phyloP scores from a whole-genome alignment of 768 basidiomycete genomes.

The Cystobasidium onofrii region DNA sequence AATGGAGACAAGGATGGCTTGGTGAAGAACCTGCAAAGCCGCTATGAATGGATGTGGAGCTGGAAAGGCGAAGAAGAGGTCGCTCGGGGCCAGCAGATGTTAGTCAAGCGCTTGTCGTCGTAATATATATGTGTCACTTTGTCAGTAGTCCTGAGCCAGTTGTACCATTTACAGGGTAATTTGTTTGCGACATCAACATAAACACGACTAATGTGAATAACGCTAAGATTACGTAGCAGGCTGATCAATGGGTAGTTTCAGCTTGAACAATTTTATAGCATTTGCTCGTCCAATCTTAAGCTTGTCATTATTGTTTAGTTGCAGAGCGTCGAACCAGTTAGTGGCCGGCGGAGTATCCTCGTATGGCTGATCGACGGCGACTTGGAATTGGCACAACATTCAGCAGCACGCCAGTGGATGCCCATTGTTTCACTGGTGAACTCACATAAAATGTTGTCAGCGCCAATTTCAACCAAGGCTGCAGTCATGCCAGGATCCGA shows the following conservation, averaged over 20 bases:
- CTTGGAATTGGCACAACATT: neutral
- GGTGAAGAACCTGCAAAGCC: constrained; percentile 1
- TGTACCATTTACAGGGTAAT: too few species aligned
- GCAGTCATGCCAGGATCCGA: constrained; percentile 10
- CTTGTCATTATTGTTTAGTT: constrained; percentile 5
- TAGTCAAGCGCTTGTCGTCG: neutral
- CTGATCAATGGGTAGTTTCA: neutral
- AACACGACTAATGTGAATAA: too few species aligned
- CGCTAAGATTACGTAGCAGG: neutral
- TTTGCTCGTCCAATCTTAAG: neutral
- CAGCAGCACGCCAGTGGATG: neutral
- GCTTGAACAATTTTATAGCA: neutral
- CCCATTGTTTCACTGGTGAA: neutral
- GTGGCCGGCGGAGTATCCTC: neutral
- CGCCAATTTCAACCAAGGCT: neutral
- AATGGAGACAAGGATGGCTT: constrained; percentile 3
- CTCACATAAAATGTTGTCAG: constrained; percentile 3
- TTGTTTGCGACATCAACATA: too few species aligned
- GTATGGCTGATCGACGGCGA: neutral
- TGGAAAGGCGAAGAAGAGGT: constrained; percentile 13
- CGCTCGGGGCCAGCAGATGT: neutral
- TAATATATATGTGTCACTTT: neutral
- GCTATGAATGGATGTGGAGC: constrained; percentile 24
- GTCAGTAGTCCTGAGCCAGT: too few species aligned
- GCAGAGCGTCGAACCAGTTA: constrained; percentile 7